A percentile compares a stretch with the other conserved stretches of the same genome.
Conservation (phyloP, 192 early-diverging fungal species). For the Linnemannia elongata region DNA sequence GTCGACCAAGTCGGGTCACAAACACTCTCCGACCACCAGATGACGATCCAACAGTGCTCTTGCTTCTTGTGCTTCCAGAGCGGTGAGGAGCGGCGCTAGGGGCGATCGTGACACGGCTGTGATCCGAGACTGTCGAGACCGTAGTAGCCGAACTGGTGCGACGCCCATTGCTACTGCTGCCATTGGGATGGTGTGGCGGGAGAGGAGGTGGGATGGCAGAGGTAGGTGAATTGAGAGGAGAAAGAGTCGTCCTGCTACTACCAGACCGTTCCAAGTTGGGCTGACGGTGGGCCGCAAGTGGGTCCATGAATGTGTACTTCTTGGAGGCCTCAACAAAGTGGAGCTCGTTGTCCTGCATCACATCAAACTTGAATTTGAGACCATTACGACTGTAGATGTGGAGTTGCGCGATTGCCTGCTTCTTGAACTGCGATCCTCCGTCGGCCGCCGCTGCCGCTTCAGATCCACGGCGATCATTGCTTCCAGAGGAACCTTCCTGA, state of each 20-base stretch:
- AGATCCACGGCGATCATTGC: slow-evolving; percentile 16
- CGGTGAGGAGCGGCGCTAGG: not conserved
- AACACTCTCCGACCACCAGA: slow-evolving; percentile 38
- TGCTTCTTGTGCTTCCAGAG: slow-evolving; percentile 13
- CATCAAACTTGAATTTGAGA: slow-evolving; percentile 60
- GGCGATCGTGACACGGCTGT: not conserved
- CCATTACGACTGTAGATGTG: slow-evolving; percentile 56
- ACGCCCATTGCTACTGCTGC: not conserved
- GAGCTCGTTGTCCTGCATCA: slow-evolving; percentile 54
- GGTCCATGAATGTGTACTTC: slow-evolving; percentile 57
- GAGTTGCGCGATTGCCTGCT: slow-evolving; percentile 34
- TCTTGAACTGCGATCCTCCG: slow-evolving; percentile 33
- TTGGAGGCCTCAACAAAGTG: slow-evolving; percentile 57
- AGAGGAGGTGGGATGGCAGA: not conserved
- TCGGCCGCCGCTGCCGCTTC: slow-evolving; percentile 3
- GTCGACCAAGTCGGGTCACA: slow-evolving; percentile 48
- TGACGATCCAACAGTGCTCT: slow-evolving; percentile 12
- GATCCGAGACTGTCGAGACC: not conserved
- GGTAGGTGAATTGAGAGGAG: slow-evolving; percentile 15
- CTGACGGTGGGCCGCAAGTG: slow-evolving; percentile 42
- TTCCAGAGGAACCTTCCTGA: not conserved
- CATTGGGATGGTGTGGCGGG: not conserved
- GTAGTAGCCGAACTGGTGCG: slow-evolving; percentile 5
- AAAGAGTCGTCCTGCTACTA: not conserved
- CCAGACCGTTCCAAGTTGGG: slow-evolving; percentile 29